Evolutionary conservation across 2,329 filamentous ascomycete species (phyloP).

Genomic region (Aschersonia sp.): DNA sequence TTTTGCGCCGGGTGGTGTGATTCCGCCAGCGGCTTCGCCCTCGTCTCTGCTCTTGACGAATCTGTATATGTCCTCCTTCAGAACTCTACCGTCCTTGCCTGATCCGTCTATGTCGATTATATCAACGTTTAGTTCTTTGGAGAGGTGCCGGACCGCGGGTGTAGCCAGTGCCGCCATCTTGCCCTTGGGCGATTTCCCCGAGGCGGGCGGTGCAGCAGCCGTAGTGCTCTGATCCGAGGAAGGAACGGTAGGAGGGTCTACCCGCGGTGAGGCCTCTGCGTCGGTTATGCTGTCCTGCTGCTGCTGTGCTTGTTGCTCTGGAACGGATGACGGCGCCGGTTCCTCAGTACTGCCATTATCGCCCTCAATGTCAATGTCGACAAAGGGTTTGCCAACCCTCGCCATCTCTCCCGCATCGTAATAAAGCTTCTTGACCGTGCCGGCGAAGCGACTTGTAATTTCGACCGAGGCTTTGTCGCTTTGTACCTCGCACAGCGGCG

Average conservation of each 20-base stretch:
- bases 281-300: too few relatives aligned
- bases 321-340: too few relatives aligned
- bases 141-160: slow-evolving; percentile 78
- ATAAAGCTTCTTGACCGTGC: slow-evolving; percentile 89
- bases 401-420: slow-evolving; percentile 96
- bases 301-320: too few relatives aligned
- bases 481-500: slow-evolving; percentile 93
- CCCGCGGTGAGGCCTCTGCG: too few relatives aligned
- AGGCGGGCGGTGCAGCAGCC: too few relatives aligned
- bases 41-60: slow-evolving; percentile 44
- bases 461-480: slow-evolving; percentile 86
- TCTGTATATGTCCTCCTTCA: slow-evolving; percentile 80
- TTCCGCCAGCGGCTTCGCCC: not conserved
- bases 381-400: slow-evolving; percentile 82
- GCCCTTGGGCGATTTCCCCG: slow-evolving; percentile 26
- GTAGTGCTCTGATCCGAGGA: too few relatives aligned
- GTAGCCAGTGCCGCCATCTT: slow-evolving; percentile 69
- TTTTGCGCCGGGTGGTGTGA: slow-evolving; percentile 2
- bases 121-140: slow-evolving; percentile 64
- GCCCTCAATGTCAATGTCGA: slow-evolving; percentile 87
- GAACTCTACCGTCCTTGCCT: slow-evolving; percentile 77
- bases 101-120: slow-evolving; percentile 71
- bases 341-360: slow-evolving; percentile 23
- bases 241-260: too few relatives aligned
- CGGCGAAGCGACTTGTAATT: slow-evolving; percentile 91